Base-by-base conservation (phyloP, 139 green algal species). In the Haematococcus lacustris region DNA sequence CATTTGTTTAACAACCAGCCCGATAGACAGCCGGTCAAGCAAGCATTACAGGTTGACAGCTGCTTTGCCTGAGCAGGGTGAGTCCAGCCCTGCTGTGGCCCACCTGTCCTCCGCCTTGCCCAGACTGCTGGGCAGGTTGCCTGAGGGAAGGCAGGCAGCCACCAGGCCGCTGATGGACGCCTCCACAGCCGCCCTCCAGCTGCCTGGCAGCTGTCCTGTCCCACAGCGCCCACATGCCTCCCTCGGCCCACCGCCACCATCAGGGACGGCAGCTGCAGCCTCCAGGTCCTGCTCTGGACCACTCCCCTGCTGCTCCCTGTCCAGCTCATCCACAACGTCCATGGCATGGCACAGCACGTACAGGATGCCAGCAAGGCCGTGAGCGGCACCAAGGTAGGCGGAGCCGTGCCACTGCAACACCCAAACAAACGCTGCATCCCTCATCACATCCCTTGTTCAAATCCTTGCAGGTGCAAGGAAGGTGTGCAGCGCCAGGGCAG, bases 81-180 rank as follows among this genome's bases (percentile, higher is more conserved):
- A n/a, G n/a, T n/a, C n/a, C n/a, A n/a, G n/a, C n/a, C n/a, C n/a
- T n/a, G n/a, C n/a, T n/a, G n/a, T n/a, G n/a, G n/a, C n/a, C n/a
- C 53, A 64, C 53, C 26, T 64, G 53, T 64, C 53, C 13, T 64
- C 33, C 4, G 17, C 21, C 13, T 30, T 64, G 53, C 53, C 53
- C 53, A 64, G 23, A 30, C 21, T 35, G 53, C 53, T 64, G 21
- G 53, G 53, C 53, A 64, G 53, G 53, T 64, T 64, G 53, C 53
- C 53, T 32, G 53, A 64, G 13, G 53, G 43, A 17, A 28, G 17
- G 43, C 43, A 53, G 43, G 43, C 43, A 53, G 9, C 43, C 43
- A 53, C 9, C 43, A 28, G 43, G 17, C 17, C 9, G 43, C 17
- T 53, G 9, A 17, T 53, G 43, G 9, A 17, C 9, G 43, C 9